phyloP scores from a whole-genome alignment of 169 alveolate species.

The Cryptosporidium andersoni region DNA sequence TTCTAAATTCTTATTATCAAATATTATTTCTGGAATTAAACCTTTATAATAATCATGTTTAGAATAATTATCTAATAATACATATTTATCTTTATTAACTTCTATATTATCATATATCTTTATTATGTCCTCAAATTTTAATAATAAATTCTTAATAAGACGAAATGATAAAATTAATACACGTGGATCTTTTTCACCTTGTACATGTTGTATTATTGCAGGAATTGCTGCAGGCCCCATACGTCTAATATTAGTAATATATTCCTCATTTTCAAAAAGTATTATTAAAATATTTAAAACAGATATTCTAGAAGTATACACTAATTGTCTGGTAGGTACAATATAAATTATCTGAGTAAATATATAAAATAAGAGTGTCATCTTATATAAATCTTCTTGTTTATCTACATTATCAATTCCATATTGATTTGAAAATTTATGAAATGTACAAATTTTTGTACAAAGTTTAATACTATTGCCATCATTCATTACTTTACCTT shows the following conservation, averaged over 20 bases:
- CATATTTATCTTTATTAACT: not conserved
- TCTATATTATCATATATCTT: constrained; percentile 12
- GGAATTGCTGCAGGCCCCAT: constrained; percentile 66
- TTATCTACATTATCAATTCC: constrained; percentile 11
- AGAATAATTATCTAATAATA: not conserved
- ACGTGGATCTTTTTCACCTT: constrained; percentile 63
- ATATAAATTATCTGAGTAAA: constrained; percentile 39
- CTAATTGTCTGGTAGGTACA: constrained; percentile 48
- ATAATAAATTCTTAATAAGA: constrained; percentile 7
- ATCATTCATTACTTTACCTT: constrained; percentile 7
- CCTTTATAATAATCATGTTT: constrained; percentile 40
- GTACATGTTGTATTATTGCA: constrained; percentile 43
- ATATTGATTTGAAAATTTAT: constrained; percentile 23
- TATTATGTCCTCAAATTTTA: constrained; percentile 15
- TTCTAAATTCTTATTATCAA: not conserved
- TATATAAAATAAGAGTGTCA: constrained; percentile 35
- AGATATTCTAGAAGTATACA: constrained; percentile 47
- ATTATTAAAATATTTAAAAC: constrained; percentile 18
- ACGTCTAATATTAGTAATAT: constrained; percentile 1
- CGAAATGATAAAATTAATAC: constrained; percentile 51
- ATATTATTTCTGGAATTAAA: constrained; percentile 10
- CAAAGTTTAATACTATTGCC: constrained; percentile 21
- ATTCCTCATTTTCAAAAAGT: not conserved
- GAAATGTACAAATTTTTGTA: constrained; percentile 35
- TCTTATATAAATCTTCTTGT: constrained; percentile 34